These are phyloP conservation scores for Guadua angustifolia DNA, from an alignment of 176 grass and related monocot species.

Conservation along the genomic window DNA sequence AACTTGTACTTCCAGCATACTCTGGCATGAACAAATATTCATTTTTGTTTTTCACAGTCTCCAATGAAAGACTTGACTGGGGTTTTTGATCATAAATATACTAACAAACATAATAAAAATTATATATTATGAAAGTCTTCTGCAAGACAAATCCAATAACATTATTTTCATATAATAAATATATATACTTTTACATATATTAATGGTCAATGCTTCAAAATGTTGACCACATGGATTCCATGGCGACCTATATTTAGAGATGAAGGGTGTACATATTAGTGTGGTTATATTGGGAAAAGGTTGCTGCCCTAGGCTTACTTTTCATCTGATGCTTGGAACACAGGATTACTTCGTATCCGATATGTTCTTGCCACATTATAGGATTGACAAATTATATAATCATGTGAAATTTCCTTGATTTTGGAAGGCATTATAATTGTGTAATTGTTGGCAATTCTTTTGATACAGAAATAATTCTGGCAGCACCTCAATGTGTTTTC, in stretches of 20 bases:
- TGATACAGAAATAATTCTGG: background rate
- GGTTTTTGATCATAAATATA: background rate
- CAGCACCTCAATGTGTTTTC: background rate
- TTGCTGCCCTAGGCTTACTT: constrained; percentile 11
- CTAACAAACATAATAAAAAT: background rate
- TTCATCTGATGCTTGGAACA: background rate
- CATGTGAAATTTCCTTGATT: background rate
- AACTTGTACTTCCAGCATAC: constrained; percentile 15
- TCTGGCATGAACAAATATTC: background rate
- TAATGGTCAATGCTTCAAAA: background rate
- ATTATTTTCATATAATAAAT: background rate
- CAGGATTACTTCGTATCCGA: background rate
- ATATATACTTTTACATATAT: background rate
- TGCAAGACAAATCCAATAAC: background rate
- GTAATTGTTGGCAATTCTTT: constrained; percentile 3
- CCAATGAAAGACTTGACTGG: background rate
- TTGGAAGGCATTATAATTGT: background rate
- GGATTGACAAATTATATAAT: background rate
- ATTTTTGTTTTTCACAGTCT: background rate
- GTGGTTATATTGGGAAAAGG: background rate
- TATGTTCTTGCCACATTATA: constrained; percentile 15
- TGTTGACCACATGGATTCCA: background rate
- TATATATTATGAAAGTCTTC: background rate
- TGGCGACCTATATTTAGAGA: background rate
- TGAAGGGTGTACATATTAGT: background rate